These are phyloP conservation scores for Salpingoeca rosetta DNA, from an alignment of 78 protist genomes.

Conservation along the genomic window DNA sequence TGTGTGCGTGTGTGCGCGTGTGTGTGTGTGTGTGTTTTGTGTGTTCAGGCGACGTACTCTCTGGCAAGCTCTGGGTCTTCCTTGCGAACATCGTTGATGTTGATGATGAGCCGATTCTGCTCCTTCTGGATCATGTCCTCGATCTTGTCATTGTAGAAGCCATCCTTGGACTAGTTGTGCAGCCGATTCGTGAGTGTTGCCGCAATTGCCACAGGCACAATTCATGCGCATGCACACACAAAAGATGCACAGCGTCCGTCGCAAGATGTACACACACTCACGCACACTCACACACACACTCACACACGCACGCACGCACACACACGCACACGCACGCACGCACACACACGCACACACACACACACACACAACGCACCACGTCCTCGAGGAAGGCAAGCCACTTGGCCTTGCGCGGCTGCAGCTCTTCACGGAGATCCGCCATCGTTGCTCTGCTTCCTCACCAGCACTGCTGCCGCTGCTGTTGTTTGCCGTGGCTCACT, in stretches of 20 bases:
- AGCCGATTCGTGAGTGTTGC: too few species aligned
- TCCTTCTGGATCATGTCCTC: background rate
- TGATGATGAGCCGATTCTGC: constrained; percentile 25
- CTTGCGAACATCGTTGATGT: constrained; percentile 29
- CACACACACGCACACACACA: background rate
- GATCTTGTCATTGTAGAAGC: background rate
- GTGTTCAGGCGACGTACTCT: background rate
- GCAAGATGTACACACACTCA: background rate
- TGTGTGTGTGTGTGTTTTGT: too few species aligned
- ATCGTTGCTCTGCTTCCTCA: too few species aligned
- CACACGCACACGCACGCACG: background rate
- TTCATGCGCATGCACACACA: too few species aligned
- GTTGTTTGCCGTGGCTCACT: too few species aligned
- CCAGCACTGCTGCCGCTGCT: too few species aligned
- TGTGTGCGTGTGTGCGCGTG: background rate
- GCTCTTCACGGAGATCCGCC: too few species aligned
- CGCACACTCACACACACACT: background rate
- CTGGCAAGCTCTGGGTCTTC: background rate
- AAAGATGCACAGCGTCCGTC: too few species aligned
- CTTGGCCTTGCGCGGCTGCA: background rate
- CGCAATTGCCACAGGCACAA: too few species aligned
- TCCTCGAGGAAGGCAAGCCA: background rate
- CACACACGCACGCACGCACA: too few species aligned
- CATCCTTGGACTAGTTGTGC: background rate
- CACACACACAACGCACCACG: too few species aligned